A percentile compares a stretch with the other conserved stretches of the same genome.
Evolutionary conservation across 106 monocot species (phyloP).

Genomic region (Dioscorea dumetorum): DNA sequence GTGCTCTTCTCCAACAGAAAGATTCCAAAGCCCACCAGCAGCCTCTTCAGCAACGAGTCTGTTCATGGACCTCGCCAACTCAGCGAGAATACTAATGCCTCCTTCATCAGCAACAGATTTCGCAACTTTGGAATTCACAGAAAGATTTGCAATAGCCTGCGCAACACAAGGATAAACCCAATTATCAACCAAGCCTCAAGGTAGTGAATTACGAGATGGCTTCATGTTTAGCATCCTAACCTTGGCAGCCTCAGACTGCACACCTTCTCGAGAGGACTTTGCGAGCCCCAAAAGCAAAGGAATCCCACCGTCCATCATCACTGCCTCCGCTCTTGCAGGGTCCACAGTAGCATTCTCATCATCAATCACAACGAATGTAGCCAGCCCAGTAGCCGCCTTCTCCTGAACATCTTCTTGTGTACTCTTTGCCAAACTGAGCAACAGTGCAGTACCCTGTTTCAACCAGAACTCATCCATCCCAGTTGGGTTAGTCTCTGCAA

Average conservation of each 20-base stretch:
- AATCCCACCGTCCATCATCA: constrained; percentile 83
- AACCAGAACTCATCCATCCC: constrained; percentile 80
- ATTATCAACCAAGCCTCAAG: too few relatives aligned
- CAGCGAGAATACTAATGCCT: constrained; percentile 76
- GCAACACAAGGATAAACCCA: neutral
- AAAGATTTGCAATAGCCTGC: constrained; percentile 94
- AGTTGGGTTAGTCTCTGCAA: constrained; percentile 64
- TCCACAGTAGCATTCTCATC: constrained; percentile 87
- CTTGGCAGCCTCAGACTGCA: constrained; percentile 95
- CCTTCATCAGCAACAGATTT: constrained; percentile 94
- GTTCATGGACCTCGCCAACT: constrained; percentile 84
- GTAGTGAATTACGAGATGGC: neutral
- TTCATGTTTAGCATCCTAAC: constrained; percentile 19
- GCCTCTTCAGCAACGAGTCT: constrained; percentile 96
- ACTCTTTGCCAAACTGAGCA: constrained; percentile 62
- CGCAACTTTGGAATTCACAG: constrained; percentile 95
- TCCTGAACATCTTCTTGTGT: constrained; percentile 94
- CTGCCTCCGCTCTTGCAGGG: constrained; percentile 71
- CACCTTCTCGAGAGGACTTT: constrained; percentile 72
- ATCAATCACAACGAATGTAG: constrained; percentile 91
- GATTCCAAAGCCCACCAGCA: constrained; percentile 99
- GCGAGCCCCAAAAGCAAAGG: constrained; percentile 81
- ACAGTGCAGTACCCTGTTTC: constrained; percentile 58
- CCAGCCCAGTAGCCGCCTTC: constrained; percentile 80
- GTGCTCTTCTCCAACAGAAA: constrained; percentile 98